Percentiles rank a stretch among this genome's conserved stretches.
phyloP scores from a whole-genome alignment of 2,329 filamentous ascomycete species.

The Nannizzia gypsea region DNA sequence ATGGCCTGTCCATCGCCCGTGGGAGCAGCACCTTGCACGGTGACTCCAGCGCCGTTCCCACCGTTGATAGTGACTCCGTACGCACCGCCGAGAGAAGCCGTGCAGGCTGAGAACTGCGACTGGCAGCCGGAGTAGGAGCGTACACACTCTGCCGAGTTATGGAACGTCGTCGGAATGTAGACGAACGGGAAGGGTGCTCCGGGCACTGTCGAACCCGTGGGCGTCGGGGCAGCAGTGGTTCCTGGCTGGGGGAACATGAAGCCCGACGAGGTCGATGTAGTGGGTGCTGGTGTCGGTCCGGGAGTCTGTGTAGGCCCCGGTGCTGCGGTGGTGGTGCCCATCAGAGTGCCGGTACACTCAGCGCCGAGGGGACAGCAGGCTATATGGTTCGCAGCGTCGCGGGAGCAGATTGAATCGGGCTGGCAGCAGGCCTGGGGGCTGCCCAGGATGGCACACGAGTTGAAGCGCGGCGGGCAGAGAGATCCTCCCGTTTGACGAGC shows the following conservation, averaged over 20 bases:
- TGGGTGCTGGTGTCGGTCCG: constrained; percentile 11
- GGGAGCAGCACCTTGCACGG: constrained; percentile 35
- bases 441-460: constrained; percentile 41
- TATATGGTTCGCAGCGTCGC: constrained; percentile 45
- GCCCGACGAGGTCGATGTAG: constrained; percentile 18
- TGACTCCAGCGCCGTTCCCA: constrained; percentile 37
- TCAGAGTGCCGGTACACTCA: constrained; percentile 46
- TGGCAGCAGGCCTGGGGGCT: constrained; percentile 46
- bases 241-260: constrained; percentile 28
- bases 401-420: constrained; percentile 42
- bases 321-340: constrained; percentile 15
- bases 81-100: constrained; percentile 36
- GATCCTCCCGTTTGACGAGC: constrained; percentile 19
- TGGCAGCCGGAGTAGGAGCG: constrained; percentile 44
- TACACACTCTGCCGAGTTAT: constrained; percentile 40
- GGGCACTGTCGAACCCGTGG: constrained; percentile 33
- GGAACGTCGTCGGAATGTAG: constrained; percentile 43
- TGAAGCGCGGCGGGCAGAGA: constrained; percentile 42
- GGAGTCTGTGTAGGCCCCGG: constrained; percentile 10
- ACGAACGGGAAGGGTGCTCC: constrained; percentile 43
- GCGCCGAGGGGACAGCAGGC: constrained; percentile 50
- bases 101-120: constrained; percentile 35
- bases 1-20: constrained; percentile 32
- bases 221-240: constrained; percentile 22
- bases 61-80: constrained; percentile 43